Evolutionary conservation across 805 yeast species (phyloP), one percentile per base, ranked within the genome.

Genomic region (Metschnikowia drakensbergensis): DNA sequence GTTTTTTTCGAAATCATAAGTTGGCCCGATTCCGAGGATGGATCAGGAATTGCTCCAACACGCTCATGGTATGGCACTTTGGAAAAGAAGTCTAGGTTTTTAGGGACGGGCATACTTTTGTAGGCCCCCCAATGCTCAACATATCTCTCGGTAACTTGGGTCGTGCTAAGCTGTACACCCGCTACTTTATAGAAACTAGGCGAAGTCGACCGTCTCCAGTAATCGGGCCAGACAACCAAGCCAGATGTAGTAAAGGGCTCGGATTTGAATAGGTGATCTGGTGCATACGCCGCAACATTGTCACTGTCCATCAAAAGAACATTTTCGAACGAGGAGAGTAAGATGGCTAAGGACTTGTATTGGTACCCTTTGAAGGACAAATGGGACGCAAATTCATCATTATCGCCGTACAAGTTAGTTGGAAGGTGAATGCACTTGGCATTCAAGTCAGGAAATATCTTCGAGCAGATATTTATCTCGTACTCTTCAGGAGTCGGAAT

Each of bases 181-280:
- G 88, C 88, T 54, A 88, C 81, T 29, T 80, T 77, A 64, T 85
- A 88, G 58, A 77, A 84, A 34, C 69, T 68, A 5, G 96, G 96
- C 1, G 87, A 79, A 1, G 91, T 86, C 5, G 91, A 82, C 54
- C 96, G 76, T 64, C 84, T 79, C 96, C 96, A 88, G 64, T 83
- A 88, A 65, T 88, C 96, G 1, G 96, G 95, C 92, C 95, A 88
- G 2, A 82, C 72, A 30, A 84, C 74, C 63, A 84, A 63, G 3
- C 87, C 86, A 34, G 68, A 64, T 10, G 67, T 61, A 28, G 50
- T 72, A 65, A 78, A 88, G 0, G 88, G 82, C 39, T 81, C 80
- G 9, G 69, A 65, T 3, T 67, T 68, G 61, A 88, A 85, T 23
- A 87, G 61, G 17, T 64, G 62, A 54, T 82, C 86, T 2, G 92